Evolutionary conservation across 306 rosid species (phyloP).

Genomic region (Chamaecrista fasciculata): DNA sequence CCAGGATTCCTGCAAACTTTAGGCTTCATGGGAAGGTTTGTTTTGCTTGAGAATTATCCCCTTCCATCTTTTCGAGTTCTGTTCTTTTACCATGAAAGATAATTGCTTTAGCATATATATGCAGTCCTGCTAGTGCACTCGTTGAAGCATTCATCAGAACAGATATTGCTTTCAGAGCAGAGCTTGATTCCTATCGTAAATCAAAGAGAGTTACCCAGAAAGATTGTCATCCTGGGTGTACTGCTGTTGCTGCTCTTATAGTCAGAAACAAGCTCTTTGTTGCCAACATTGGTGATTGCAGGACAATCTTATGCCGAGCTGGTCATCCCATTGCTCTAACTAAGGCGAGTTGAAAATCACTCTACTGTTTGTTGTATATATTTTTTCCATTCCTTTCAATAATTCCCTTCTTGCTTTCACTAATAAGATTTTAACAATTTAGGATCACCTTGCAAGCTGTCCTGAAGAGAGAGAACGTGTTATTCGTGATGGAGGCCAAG

Average conservation of each 20-base stretch:
- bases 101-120: conserved; percentile 15
- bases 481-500: conserved; percentile 65
- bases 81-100: not conserved
- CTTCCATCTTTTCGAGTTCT: not conserved
- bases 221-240: conserved; percentile 96
- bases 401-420: conserved; percentile 14
- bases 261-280: conserved; percentile 72
- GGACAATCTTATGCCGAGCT: conserved; percentile 76
- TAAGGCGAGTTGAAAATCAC: conserved; percentile 50
- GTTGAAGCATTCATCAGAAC: conserved; percentile 70
- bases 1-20: conserved; percentile 66
- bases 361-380: conserved; percentile 6
- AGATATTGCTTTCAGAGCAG: conserved; percentile 76
- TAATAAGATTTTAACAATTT: conserved; percentile 24
- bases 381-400: not conserved
- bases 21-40: conserved; percentile 49
- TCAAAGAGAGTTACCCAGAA: conserved; percentile 67
- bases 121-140: conserved; percentile 76
- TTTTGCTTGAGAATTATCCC: conserved; percentile 17
- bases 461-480: conserved; percentile 84
- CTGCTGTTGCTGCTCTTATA: conserved; percentile 71
- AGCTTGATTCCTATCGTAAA: conserved; percentile 61
- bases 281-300: conserved; percentile 90
- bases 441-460: conserved; percentile 97
- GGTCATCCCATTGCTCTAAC: conserved; percentile 74